Evolutionary conservation across 2,329 filamentous ascomycete genomes (phyloP).

Genomic region (Sordariomycetes sp.): DNA sequence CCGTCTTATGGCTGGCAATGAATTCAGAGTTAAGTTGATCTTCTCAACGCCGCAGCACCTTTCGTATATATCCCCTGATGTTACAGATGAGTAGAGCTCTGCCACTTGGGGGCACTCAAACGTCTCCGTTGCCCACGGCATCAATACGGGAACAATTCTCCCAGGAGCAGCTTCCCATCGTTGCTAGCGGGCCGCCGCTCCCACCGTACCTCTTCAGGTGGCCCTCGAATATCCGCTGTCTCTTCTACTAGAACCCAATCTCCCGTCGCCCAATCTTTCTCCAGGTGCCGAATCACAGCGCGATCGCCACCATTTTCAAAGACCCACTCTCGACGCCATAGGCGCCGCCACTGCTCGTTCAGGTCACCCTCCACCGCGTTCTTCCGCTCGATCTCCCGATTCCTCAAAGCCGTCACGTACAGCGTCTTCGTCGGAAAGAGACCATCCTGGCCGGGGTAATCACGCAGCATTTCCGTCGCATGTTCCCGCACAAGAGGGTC

Average conservation of each 20-base stretch:
- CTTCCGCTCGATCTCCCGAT: constrained; percentile 14
- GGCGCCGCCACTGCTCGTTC: constrained; percentile 18
- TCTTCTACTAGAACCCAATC: constrained; percentile 27
- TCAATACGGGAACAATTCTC: constrained; percentile 5
- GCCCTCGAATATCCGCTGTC: constrained; percentile 18
- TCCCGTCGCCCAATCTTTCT: constrained; percentile 14
- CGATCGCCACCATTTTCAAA: constrained; percentile 22
- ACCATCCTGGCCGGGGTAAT: constrained; percentile 22
- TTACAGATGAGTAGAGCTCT: no score
- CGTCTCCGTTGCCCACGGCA: neutral
- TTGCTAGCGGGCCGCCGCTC: constrained; percentile 23
- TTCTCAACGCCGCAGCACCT: no score
- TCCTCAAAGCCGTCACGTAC: constrained; percentile 15
- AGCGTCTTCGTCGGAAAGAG: constrained; percentile 17
- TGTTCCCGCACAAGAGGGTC: constrained; percentile 20
- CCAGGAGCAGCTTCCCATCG: constrained; percentile 11
- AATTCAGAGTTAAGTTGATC: no score
- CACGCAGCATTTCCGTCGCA: constrained; percentile 17
- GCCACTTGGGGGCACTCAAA: no score
- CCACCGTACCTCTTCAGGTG: constrained; percentile 19
- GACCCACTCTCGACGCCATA: constrained; percentile 20
- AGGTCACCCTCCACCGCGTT: constrained; percentile 17
- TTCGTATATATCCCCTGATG: no score
- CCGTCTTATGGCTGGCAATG: no score
- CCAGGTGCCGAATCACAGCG: constrained; percentile 18